Evolutionary conservation across 345 rosid genomes (phyloP).

Genomic region (Arabis hirsuta): DNA sequence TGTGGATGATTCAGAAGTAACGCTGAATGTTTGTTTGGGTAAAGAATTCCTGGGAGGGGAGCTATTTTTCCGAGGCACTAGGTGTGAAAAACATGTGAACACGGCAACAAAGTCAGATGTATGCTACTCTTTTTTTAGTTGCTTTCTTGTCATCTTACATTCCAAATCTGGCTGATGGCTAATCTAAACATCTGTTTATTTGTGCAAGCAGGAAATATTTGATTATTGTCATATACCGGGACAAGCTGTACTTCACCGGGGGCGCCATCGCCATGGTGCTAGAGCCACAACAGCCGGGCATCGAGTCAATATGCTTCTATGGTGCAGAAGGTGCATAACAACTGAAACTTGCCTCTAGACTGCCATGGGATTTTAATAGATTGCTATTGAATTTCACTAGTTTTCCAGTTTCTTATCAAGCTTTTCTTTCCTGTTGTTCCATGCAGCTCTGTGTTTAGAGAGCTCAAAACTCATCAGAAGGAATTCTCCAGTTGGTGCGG

Average conservation of each 20-base stretch:
- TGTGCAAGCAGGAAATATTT: slow-evolving; percentile 63
- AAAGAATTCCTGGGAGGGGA: slow-evolving; percentile 90
- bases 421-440: slow-evolving; percentile 21
- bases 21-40: slow-evolving; percentile 96
- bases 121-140: slow-evolving; percentile 42
- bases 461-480: slow-evolving; percentile 81
- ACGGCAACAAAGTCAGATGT: slow-evolving; percentile 77
- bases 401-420: slow-evolving; percentile 22
- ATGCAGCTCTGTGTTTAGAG: slow-evolving; percentile 80
- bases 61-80: slow-evolving; percentile 82
- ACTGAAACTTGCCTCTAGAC: slow-evolving; percentile 16
- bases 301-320: slow-evolving; percentile 81
- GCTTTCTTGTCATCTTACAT: slow-evolving; percentile 20
- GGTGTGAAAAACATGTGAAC: slow-evolving; percentile 95
- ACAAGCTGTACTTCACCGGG: slow-evolving; percentile 88
- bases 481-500: slow-evolving; percentile 93
- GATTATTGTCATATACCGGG: slow-evolving; percentile 84
- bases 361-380: not conserved
- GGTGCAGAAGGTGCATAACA: slow-evolving; percentile 88
- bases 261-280: slow-evolving; percentile 97
- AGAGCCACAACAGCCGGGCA: slow-evolving; percentile 89
- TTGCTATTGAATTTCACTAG: slow-evolving; percentile 2
- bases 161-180: not conserved
- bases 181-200: not conserved
- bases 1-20: slow-evolving; percentile 97